Evolutionary conservation across 306 rosid genomes (phyloP), one percentile per base, ranked within the genome.

Genomic region (Quercus variabilis): DNA sequence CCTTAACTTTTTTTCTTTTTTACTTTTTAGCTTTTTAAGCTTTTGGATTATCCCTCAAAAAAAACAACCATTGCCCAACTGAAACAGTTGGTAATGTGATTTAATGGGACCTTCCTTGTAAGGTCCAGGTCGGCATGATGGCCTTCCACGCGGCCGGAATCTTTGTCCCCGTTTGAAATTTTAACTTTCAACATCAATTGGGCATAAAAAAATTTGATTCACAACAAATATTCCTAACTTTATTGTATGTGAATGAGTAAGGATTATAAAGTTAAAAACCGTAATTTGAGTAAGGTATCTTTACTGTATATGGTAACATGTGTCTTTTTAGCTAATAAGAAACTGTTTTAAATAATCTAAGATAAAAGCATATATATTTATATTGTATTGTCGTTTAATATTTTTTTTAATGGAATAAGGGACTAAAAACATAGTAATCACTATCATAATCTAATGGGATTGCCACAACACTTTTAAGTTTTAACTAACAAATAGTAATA

Each of bases 11-110:
- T 23, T n/a, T 26, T 26, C 26, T 26, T 73, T 81, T 71, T 73
- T 55, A 5, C 7, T 41, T 8, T 41, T 41, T 41, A 41, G 19
- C 19, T 4, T 62, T 71, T 77, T 55, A 7, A 41, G 46, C 74
- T 8, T 78, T 86, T 83, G 81, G 83, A 78, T 70, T 79, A 80
- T 83, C 85, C 13, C 74, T 72, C 55, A 43, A 49, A 69, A 35
- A 81, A 76, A 65, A 35, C 79, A 76, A 65, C 80, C 65, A 85
- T 79, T 81, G 46, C 76, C 56, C 81, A 89, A 91, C 88, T 31
- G 93, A 89, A 90, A 86, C 87, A 83, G 91, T 89, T 89, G 80
- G 80, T 78, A 89, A 90, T 83, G 83, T 87, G 95, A 93, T 77
- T 64, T 70, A 78, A 62, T 74, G 92, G 91, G 91, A 15, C 88